These are phyloP conservation scores for Xylariaceae sp. DNA, from an alignment of 2,329 filamentous ascomycete species.

Conservation along the genomic window DNA sequence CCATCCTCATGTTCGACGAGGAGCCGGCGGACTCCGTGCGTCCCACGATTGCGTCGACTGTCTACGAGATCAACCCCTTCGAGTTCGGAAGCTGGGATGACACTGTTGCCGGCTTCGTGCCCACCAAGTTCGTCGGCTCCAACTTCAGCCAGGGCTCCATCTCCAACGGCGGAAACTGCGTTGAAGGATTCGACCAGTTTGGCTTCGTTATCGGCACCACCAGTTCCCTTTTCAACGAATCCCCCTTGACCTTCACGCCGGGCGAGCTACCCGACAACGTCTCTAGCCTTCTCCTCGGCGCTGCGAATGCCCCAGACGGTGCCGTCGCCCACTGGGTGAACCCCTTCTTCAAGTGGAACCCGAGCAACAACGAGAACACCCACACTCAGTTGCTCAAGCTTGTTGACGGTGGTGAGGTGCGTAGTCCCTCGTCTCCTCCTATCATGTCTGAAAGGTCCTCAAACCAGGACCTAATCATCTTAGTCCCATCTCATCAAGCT, in stretches of 20 bases:
- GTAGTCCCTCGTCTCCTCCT: not conserved
- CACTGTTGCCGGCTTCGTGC: slow-evolving; percentile 64
- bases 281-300: slow-evolving; percentile 34
- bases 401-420: slow-evolving; percentile 65
- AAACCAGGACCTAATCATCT: no score
- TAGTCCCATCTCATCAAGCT: not conserved
- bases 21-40: slow-evolving; percentile 56
- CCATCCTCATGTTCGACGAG: slow-evolving; percentile 65
- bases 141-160: slow-evolving; percentile 62
- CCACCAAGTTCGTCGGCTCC: slow-evolving; percentile 65
- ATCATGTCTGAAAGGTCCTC: no score
- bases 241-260: slow-evolving; percentile 31
- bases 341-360: slow-evolving; percentile 65
- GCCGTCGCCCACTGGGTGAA: slow-evolving; percentile 70
- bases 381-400: slow-evolving; percentile 54
- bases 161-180: slow-evolving; percentile 52
- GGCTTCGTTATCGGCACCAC: slow-evolving; percentile 84
- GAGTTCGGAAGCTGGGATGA: slow-evolving; percentile 76
- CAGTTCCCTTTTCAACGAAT: slow-evolving; percentile 76
- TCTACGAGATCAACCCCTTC: slow-evolving; percentile 74
- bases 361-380: slow-evolving; percentile 53
- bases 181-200: slow-evolving; percentile 75
- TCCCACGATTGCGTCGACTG: slow-evolving; percentile 65
- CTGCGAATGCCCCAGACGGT: slow-evolving; percentile 48
- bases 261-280: not conserved